Conservation (phyloP, 768 basidiomycete genomes). For the Multifurca ochricompacta region DNA sequence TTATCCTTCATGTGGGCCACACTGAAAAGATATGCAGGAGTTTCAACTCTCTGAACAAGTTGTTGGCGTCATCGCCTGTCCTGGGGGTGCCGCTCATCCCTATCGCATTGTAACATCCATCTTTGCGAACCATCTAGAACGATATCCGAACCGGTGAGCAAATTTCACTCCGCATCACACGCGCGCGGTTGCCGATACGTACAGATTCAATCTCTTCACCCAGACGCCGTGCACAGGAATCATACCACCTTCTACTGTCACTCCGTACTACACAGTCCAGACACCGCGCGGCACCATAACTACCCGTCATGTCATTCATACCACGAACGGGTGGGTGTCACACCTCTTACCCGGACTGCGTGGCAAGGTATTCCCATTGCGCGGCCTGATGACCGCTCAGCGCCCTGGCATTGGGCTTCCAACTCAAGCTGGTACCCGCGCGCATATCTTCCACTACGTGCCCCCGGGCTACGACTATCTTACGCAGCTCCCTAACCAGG, state of each 20-base stretch:
- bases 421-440: slow-evolving; percentile 33
- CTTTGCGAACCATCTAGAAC: slow-evolving; percentile 41
- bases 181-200: not conserved
- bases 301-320: slow-evolving; percentile 65
- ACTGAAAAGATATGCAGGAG: slow-evolving; percentile 30
- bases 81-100: slow-evolving; percentile 58
- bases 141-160: slow-evolving; percentile 42
- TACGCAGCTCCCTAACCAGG: slow-evolving; percentile 40
- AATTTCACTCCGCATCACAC: not conserved
- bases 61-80: slow-evolving; percentile 44
- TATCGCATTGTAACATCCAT: slow-evolving; percentile 62
- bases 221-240: slow-evolving; percentile 56
- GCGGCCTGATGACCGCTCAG: slow-evolving; percentile 61
- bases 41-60: slow-evolving; percentile 40
- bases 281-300: slow-evolving; percentile 54
- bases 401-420: slow-evolving; percentile 37
- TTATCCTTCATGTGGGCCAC: not conserved
- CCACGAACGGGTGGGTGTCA: slow-evolving; percentile 77
- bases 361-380: slow-evolving; percentile 51
- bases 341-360: slow-evolving; percentile 60
- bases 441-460: slow-evolving; percentile 52
- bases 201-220: slow-evolving; percentile 52
- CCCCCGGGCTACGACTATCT: slow-evolving; percentile 53
- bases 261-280: slow-evolving; percentile 40
- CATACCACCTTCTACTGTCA: slow-evolving; percentile 24